Evolutionary conservation across 768 basidiomycete genomes (phyloP).

Genomic region (Psilocybe tampanensis): DNA sequence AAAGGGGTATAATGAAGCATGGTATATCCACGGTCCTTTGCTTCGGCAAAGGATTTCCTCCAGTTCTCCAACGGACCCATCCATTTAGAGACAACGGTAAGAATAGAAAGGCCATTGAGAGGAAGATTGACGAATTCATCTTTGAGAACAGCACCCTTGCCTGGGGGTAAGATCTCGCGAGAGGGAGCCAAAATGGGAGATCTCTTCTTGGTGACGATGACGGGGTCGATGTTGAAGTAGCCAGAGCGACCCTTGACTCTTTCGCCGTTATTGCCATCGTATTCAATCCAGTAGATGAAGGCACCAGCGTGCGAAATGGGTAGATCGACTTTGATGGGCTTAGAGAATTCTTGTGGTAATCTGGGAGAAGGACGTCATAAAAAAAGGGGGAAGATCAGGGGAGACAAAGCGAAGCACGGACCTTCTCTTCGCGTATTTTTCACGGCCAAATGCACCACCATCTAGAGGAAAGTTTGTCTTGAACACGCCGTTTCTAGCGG

Average conservation of each 20-base stretch:
- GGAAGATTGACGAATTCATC: slow-evolving; percentile 68
- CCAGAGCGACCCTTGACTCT: slow-evolving; percentile 85
- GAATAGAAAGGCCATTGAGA: slow-evolving; percentile 84
- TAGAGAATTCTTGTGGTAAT: slow-evolving; percentile 83
- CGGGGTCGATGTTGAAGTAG: slow-evolving; percentile 96
- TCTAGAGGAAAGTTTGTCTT: slow-evolving; percentile 97
- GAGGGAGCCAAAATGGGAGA: slow-evolving; percentile 69
- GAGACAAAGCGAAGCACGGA: slow-evolving; percentile 37
- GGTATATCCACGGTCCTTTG: slow-evolving; percentile 90
- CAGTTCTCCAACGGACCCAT: slow-evolving; percentile 86
- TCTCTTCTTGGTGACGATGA: slow-evolving; percentile 76
- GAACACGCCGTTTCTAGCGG: slow-evolving; percentile 87
- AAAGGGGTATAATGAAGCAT: slow-evolving; percentile 98
- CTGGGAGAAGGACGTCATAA: slow-evolving; percentile 37
- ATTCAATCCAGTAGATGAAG: slow-evolving; percentile 94
- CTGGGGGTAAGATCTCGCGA: slow-evolving; percentile 51
- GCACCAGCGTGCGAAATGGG: slow-evolving; percentile 97
- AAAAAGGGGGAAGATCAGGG: neutral
- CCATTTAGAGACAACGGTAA: slow-evolving; percentile 97
- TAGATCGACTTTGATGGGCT: slow-evolving; percentile 91
- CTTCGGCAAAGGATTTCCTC: slow-evolving; percentile 80
- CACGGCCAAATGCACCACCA: slow-evolving; percentile 82
- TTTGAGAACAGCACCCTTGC: slow-evolving; percentile 54
- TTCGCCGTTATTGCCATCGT: slow-evolving; percentile 65
- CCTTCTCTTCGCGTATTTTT: slow-evolving; percentile 75